Base-by-base conservation (phyloP, 1,284 basidiomycete genomes). In the Cryptococcus hybrid region DNA sequence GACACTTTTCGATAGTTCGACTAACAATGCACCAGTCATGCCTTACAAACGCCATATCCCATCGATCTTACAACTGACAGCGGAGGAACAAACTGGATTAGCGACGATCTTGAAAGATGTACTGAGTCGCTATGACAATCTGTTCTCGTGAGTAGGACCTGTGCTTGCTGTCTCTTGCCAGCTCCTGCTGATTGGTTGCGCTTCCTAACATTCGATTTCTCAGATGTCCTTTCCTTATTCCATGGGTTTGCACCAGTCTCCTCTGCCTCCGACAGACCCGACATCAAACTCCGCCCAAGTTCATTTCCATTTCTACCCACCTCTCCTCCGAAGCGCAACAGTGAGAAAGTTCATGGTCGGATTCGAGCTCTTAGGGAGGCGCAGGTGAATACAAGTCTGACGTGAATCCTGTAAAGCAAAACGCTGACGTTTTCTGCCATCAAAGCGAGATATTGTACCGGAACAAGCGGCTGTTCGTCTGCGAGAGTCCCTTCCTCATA, bases 331-430 rank as follows among this genome's bases (percentile, higher is more conserved):
- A 45, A 91, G 86, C 64, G 87, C 91, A 3, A 88, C 81, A 43
- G 87, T 96, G 46, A 84, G 87, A 68, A 97, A 97, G 77, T 96
- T 96, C 79, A 77, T 95, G 38, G 93, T 95, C 38, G 92, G 93
- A 86, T 96, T 91, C 67, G 93, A 96, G 76, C 82, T 96, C 63
- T 90, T 96, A 85, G 90, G 0, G 92, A 97, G 75, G 84, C 89
- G 1, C 93, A n/a, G 40, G 40, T 42, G 40, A 42, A 18, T 18
- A 18, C 18, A 18, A 18, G 18, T 18, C 18, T 18, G 18, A 18
- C 18, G 18, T 18, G 18, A 18, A 18, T 18, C 18, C 18, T 18
- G 18, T 18, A 18, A 18, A 18, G 18, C 18, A 18, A 18, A 18
- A 18, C 18, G 18, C 18, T 18, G 18, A 18, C 18, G 18, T 18